These are phyloP conservation scores for Penicillium sp. DNA, from an alignment of 2,329 filamentous ascomycete species.

Conservation along the genomic window DNA sequence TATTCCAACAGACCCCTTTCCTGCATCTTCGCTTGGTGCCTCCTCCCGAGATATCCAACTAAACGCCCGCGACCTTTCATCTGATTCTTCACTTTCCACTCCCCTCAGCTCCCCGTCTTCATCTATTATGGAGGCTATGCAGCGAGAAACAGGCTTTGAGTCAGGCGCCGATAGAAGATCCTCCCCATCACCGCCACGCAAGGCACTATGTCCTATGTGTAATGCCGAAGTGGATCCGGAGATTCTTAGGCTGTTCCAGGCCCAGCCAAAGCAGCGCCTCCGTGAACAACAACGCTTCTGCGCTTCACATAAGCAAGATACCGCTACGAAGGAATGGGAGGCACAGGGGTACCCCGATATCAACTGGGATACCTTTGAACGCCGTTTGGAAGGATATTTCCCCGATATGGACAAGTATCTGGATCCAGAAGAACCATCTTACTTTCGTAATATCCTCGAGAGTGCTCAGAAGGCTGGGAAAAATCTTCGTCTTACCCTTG, in stretches of 20 bases:
- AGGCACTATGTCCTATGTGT: constrained; percentile 66
- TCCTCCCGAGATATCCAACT: constrained; percentile 20
- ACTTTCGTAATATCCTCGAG: constrained; percentile 61
- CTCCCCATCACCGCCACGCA: constrained; percentile 5
- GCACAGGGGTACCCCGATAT: constrained; percentile 67
- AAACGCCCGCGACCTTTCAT: constrained; percentile 20
- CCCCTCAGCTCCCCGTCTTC: constrained; percentile 30
- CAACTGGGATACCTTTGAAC: constrained; percentile 64
- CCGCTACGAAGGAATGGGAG: constrained; percentile 53
- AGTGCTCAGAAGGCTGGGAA: constrained; percentile 58
- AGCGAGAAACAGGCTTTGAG: constrained; percentile 12
- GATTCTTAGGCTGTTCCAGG: constrained; percentile 55
- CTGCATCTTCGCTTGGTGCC: constrained; percentile 30
- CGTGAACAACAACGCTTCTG: constrained; percentile 57
- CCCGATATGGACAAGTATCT: constrained; percentile 60
- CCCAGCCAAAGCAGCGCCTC: constrained; percentile 33
- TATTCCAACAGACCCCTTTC: constrained; percentile 22
- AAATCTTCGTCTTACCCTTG: constrained; percentile 57
- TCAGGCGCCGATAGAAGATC: not conserved
- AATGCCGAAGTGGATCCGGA: constrained; percentile 57
- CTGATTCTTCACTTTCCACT: constrained; percentile 31
- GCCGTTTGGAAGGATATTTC: constrained; percentile 60
- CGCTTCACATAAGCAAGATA: constrained; percentile 58
- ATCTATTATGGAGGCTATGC: constrained; percentile 14
- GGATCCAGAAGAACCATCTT: constrained; percentile 51